phyloP scores from a whole-genome alignment of 169 alveolate species.

The Eimeria falciformis region DNA sequence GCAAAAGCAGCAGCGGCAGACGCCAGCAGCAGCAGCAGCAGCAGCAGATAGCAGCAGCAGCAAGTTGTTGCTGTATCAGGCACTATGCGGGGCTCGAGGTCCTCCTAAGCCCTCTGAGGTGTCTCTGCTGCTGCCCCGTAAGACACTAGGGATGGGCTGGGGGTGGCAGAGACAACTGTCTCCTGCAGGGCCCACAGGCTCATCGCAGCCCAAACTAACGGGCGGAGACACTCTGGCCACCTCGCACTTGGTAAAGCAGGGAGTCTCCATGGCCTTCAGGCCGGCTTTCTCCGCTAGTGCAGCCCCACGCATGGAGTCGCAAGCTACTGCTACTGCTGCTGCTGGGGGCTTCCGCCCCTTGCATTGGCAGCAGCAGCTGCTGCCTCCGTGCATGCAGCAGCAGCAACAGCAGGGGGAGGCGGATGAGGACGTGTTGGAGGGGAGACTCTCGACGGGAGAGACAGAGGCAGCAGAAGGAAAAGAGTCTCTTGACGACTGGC shows the following conservation, averaged over 20 bases:
- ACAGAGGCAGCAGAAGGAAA: neutral
- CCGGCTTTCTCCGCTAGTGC: neutral
- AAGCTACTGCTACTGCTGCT: conserved; percentile 42
- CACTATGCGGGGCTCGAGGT: conserved; percentile 9
- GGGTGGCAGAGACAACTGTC: neutral
- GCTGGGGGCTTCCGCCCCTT: neutral
- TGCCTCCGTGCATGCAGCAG: conserved; percentile 38
- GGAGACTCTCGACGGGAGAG: neutral
- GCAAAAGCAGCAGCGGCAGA: conserved; percentile 18
- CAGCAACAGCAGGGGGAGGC: conserved; percentile 20
- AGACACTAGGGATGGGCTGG: conserved; percentile 23
- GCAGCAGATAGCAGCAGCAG: conserved; percentile 63
- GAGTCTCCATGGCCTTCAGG: neutral
- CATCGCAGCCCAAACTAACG: no score
- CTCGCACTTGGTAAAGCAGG: neutral
- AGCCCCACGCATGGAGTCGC: neutral
- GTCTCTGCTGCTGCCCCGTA: conserved; percentile 32
- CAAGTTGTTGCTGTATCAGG: conserved; percentile 32
- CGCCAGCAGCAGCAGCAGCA: neutral
- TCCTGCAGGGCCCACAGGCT: neutral
- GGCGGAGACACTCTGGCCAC: no score
- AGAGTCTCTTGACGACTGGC: conserved; percentile 16
- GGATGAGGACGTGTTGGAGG: neutral
- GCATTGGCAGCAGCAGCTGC: conserved; percentile 12
- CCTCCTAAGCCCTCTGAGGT: conserved; percentile 30